Base-by-base conservation (phyloP, 2,329 filamentous ascomycete species). In the Epicoccum sorghinum region DNA sequence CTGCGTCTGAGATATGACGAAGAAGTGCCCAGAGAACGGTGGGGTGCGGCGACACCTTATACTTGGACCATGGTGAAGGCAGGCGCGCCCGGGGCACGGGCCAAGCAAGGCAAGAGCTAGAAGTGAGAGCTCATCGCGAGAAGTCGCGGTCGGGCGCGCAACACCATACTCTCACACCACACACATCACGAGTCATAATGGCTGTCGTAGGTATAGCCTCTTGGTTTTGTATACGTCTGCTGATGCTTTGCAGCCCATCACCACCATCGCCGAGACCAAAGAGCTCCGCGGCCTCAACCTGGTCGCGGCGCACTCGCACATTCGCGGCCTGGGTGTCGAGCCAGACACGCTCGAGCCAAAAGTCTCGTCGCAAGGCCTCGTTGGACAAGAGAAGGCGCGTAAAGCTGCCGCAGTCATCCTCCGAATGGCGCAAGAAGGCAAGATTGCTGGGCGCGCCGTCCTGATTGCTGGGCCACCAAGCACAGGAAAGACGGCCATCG, bases 361-460 rank as follows among this genome's bases (percentile, higher is more conserved):
- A 56, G 78, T 85, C 25, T 84, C 89, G 42, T 96, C 93, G 12
- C 95, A 99, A 76, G 95, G 95, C 32, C 86, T 99, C 4, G 93
- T 99, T 7, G 95, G 95, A 40, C 95, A 99, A 78, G 89, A 96
- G 71, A 96, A 96, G 81, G 95, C 95, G 52, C 88, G 95, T 57
- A 98, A 97, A 78, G 95, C 95, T 8, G 95, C 95, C 3, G 95
- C 93, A 1, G 89, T 99, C 43, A 96, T 99, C 68, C 80, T 99
- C 58, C 92, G 96, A 80, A 99, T 99, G 95, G 96, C 96, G 68
- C 97, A 96, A 79, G 92, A 97, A 72, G 93, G 93, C 71, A 98
- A 97, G 82, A 98, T 99, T 79, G 95, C 95, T 55, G 95, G 95
- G 47, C 87, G 93, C 69, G 95, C 95, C 30, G 90, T 97, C 29